phyloP scores from a whole-genome alignment of 805 yeast species.

The Candida patagonica region DNA sequence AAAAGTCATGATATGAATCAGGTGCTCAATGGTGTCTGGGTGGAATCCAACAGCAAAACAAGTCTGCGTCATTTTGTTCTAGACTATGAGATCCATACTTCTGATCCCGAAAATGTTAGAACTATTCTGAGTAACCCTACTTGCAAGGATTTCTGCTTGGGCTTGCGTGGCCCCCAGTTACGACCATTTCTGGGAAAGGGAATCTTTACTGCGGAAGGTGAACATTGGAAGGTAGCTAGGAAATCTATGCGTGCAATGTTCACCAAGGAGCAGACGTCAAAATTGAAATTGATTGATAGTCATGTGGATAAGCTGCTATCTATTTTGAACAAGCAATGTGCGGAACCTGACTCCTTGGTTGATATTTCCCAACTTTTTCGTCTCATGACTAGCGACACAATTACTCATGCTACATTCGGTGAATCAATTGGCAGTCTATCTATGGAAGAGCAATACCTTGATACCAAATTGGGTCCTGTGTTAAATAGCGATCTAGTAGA shows the following conservation, averaged over 20 bases:
- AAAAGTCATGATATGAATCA: neutral
- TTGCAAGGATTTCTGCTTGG: conserved; percentile 27
- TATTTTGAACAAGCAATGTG: conserved; percentile 7
- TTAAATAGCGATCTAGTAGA: neutral
- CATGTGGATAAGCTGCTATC: conserved; percentile 22
- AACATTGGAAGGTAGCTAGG: conserved; percentile 30
- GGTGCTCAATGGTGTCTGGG: neutral
- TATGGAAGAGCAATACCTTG: neutral
- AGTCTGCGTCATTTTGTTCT: neutral
- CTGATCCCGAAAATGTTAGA: conserved; percentile 28
- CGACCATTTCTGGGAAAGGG: conserved; percentile 28
- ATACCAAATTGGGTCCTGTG: neutral
- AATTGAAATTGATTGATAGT: conserved; percentile 18
- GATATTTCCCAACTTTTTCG: conserved; percentile 25
- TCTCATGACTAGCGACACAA: conserved; percentile 27
- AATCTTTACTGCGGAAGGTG: conserved; percentile 29
- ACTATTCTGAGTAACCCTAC: conserved; percentile 24
- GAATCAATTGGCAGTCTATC: conserved; percentile 22
- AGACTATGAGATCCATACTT: conserved; percentile 12
- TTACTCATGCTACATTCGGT: conserved; percentile 29
- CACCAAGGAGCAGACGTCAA: conserved; percentile 25
- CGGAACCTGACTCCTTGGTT: conserved; percentile 11
- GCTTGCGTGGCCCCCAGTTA: conserved; percentile 20
- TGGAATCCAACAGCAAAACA: neutral
- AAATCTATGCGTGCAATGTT: conserved; percentile 31